A percentile compares a stretch with the other conserved stretches of the same genome.
Conservation (phyloP, 495 filamentous ascomycete species). For the Astrothelium subdiscretum region DNA sequence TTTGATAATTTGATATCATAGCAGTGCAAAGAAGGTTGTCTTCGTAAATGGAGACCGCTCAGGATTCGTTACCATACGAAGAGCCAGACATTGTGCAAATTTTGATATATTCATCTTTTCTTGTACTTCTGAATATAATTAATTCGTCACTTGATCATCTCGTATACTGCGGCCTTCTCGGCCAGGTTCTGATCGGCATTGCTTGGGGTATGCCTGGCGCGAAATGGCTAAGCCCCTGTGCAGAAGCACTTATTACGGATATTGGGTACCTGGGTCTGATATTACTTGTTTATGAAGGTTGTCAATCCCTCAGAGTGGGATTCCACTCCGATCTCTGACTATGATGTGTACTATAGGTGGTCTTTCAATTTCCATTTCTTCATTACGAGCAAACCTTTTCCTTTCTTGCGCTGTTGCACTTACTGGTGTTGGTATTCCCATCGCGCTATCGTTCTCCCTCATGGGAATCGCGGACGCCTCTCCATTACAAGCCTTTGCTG, state of each 20-base stretch:
- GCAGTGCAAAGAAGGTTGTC: too few species aligned
- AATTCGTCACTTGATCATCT: conserved; percentile 48
- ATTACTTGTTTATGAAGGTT: conserved; percentile 64
- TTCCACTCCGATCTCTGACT: too few species aligned
- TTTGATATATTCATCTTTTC: conserved; percentile 50
- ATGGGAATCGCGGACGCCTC: conserved; percentile 31
- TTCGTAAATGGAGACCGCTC: background rate
- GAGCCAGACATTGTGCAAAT: conserved; percentile 48
- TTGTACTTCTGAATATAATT: conserved; percentile 51
- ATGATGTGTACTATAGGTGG: too few species aligned
- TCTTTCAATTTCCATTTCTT: conserved; percentile 47
- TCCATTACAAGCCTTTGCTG: conserved; percentile 55
- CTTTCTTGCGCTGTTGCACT: conserved; percentile 50
- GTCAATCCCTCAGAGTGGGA: too few species aligned
- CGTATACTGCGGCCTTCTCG: conserved; percentile 61
- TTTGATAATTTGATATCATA: too few species aligned
- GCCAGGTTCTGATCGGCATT: conserved; percentile 62
- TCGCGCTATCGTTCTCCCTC: conserved; percentile 57
- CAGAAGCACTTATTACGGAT: conserved; percentile 48
- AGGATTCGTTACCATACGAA: conserved; percentile 32
- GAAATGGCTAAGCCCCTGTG: conserved; percentile 37
- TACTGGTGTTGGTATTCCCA: conserved; percentile 52
- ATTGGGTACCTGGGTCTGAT: conserved; percentile 71
- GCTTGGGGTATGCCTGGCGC: conserved; percentile 52
- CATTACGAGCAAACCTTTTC: conserved; percentile 47